Percentiles rank a stretch among this genome's conserved stretches.
These are phyloP conservation scores for Crithidia sp. DNA, from an alignment of 208 protist genomes.

Conservation along the genomic window DNA sequence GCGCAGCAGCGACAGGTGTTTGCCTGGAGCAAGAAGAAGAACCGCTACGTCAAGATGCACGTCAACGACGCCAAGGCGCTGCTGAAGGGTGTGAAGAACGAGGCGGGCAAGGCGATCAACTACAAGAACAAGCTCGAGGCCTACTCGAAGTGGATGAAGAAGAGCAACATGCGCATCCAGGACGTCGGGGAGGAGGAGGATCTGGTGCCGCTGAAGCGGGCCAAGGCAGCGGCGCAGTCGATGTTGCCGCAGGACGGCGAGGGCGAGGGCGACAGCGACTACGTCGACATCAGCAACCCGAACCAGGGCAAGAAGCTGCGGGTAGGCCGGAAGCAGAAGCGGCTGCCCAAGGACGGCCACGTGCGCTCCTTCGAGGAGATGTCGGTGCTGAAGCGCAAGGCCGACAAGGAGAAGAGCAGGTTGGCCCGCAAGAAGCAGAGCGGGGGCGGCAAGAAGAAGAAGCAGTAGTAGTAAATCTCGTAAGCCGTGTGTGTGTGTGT, in stretches of 20 bases:
- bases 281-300: constrained; percentile 86
- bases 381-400: constrained; percentile 74
- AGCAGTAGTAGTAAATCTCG: background rate
- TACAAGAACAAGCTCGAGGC: constrained; percentile 90
- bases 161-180: constrained; percentile 93
- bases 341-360: constrained; percentile 86
- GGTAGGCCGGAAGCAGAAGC: constrained; percentile 83
- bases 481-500: background rate
- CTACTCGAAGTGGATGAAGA: constrained; percentile 91
- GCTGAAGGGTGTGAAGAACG: constrained; percentile 91
- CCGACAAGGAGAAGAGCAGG: constrained; percentile 78
- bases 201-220: constrained; percentile 72
- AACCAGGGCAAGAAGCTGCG: constrained; percentile 93
- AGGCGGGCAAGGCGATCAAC: constrained; percentile 92
- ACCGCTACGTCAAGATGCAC: constrained; percentile 91
- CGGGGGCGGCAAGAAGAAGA: constrained; percentile 40
- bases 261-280: constrained; percentile 58
- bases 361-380: constrained; percentile 91
- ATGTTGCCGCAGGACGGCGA: constrained; percentile 22
- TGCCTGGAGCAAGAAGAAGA: constrained; percentile 94
- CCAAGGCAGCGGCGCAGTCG: constrained; percentile 54
- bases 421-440: constrained; percentile 64
- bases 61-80: constrained; percentile 91
- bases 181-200: constrained; percentile 93
- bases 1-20: constrained; percentile 89